Conservation (phyloP, 306 rosid species). For the Biancaea sappan region DNA sequence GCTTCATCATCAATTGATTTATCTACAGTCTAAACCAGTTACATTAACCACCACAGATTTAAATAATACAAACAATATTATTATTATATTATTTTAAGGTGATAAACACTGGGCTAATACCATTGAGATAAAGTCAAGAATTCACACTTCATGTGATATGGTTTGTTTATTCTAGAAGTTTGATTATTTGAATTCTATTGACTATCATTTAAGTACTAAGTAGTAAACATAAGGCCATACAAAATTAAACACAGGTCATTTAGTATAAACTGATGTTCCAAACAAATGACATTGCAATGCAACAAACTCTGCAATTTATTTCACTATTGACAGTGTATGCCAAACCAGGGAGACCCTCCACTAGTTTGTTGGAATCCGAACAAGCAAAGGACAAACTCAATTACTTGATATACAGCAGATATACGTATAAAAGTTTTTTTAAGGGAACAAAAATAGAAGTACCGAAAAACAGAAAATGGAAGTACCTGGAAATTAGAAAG, state of each 20-base stretch:
- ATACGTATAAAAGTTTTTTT: background rate
- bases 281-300: background rate
- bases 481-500: conserved; percentile 78
- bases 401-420: background rate
- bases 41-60: background rate
- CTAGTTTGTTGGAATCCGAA: background rate
- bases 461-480: background rate
- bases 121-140: background rate
- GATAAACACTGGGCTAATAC: background rate
- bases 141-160: background rate
- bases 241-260: background rate
- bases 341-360: background rate
- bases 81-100: background rate
- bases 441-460: background rate
- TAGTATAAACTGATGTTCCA: background rate
- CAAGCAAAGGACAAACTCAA: background rate
- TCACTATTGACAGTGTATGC: background rate
- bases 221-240: background rate
- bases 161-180: background rate
- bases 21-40: background rate
- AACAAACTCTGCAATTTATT: background rate
- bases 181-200: background rate
- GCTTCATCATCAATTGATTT: background rate
- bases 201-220: background rate
- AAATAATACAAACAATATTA: background rate